Percentiles rank a stretch among this genome's conserved stretches.
Evolutionary conservation across 2,329 filamentous ascomycete species (phyloP).

Genomic region (Xylaria hypoxylon): DNA sequence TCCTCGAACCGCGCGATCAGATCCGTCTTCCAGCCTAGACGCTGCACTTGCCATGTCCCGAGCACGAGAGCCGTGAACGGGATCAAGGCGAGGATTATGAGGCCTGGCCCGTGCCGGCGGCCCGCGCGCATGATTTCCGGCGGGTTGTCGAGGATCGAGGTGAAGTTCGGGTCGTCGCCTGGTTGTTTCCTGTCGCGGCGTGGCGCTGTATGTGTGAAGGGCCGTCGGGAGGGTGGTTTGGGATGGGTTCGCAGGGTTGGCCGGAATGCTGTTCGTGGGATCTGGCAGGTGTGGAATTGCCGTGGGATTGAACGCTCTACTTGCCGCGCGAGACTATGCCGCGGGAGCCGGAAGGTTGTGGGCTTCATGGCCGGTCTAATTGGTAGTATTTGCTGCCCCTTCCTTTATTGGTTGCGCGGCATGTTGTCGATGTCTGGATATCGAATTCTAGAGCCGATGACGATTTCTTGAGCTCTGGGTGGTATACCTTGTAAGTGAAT

Average conservation of each 20-base stretch:
- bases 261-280: conserved; percentile 4
- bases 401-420: conserved; percentile 2
- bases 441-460: conserved; percentile 19
- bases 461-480: conserved; percentile 21
- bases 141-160: conserved; percentile 88
- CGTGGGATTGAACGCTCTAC: conserved; percentile 45
- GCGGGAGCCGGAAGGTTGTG: conserved; percentile 38
- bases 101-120: conserved; percentile 78
- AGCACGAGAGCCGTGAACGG: conserved; percentile 90
- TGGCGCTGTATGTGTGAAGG: conserved; percentile 49
- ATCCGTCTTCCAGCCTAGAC: conserved; percentile 93
- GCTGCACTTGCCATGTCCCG: conserved; percentile 95
- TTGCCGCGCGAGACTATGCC: conserved; percentile 43
- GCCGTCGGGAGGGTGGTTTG: conserved; percentile 30
- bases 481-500: conserved; percentile 22
- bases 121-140: conserved; percentile 81
- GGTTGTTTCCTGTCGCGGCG: conserved; percentile 53
- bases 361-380: conserved; percentile 44
- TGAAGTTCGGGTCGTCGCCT: conserved; percentile 83
- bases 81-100: conserved; percentile 86
- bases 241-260: conserved; percentile 29
- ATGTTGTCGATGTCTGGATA: conserved; percentile 6
- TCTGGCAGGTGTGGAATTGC: conserved; percentile 38
- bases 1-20: conserved; percentile 93
- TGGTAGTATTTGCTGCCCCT: not conserved